These are phyloP conservation scores for Clonostachys byssicola DNA, from an alignment of 2,329 filamentous ascomycete species.

Conservation along the genomic window DNA sequence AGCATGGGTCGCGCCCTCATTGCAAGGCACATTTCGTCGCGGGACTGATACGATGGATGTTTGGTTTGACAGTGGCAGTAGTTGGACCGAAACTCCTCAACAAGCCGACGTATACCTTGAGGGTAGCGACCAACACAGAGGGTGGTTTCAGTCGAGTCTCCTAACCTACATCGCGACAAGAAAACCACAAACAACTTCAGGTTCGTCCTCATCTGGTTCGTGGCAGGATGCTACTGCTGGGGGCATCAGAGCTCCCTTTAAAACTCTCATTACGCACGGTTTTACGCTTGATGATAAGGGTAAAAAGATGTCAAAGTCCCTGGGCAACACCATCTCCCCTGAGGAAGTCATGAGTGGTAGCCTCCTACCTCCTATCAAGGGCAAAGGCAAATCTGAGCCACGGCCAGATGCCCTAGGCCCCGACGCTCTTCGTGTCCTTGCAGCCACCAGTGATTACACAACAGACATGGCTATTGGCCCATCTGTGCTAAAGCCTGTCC, in stretches of 20 bases:
- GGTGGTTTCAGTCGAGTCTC: constrained; percentile 97
- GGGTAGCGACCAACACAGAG: constrained; percentile 91
- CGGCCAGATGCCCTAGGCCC: constrained; percentile 71
- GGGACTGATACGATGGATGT: constrained; percentile 98
- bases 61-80: constrained; percentile 98
- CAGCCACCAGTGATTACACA: constrained; percentile 86
- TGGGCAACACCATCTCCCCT: constrained; percentile 83
- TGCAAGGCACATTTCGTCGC: constrained; percentile 61
- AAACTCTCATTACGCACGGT: constrained; percentile 87
- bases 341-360: constrained; percentile 81
- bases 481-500: constrained; percentile 70
- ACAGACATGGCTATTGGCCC: constrained; percentile 80
- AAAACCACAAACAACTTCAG: constrained; percentile 16
- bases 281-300: constrained; percentile 86
- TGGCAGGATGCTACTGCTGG: neutral
- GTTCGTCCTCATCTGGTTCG: neutral
- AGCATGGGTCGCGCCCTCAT: constrained; percentile 68
- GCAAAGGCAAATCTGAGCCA: constrained; percentile 43
- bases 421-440: constrained; percentile 88
- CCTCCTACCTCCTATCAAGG: constrained; percentile 66
- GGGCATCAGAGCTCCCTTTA: constrained; percentile 62
- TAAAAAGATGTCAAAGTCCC: constrained; percentile 98
- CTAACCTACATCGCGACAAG: constrained; percentile 76
- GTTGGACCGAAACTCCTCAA: constrained; percentile 63
- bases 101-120: constrained; percentile 87